A percentile compares a stretch with the other conserved stretches of the same genome.
phyloP scores from a whole-genome alignment of 768 basidiomycete species.

The Collybia sordida region DNA sequence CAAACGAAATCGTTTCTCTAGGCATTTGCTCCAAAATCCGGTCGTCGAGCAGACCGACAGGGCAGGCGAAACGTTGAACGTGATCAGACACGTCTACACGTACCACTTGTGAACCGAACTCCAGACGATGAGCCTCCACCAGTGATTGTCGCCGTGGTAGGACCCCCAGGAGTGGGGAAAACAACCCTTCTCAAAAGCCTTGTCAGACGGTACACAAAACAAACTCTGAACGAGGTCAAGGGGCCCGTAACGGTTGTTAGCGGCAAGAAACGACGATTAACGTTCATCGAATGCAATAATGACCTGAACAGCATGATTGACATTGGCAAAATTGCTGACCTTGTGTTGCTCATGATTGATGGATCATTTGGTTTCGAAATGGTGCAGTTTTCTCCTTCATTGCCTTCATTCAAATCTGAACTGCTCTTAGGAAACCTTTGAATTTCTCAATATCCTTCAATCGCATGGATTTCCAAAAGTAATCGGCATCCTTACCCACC shows the following conservation, averaged over 20 bases:
- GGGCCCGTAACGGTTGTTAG: constrained; percentile 95
- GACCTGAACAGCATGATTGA: constrained; percentile 99
- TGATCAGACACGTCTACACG: constrained; percentile 93
- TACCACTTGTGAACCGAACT: constrained; percentile 92
- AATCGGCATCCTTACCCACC: constrained; percentile 92
- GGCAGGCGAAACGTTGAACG: constrained; percentile 89
- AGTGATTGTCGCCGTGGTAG: constrained; percentile 91
- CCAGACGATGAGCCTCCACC: constrained; percentile 92
- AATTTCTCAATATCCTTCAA: constrained; percentile 96
- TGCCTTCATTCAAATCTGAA: background rate
- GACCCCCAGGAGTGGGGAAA: constrained; percentile 96
- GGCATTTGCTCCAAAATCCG: constrained; percentile 95
- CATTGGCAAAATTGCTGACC: constrained; percentile 93
- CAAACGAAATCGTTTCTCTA: constrained; percentile 20
- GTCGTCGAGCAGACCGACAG: constrained; percentile 83
- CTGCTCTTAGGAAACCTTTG: constrained; percentile 85
- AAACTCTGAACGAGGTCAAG: constrained; percentile 83
- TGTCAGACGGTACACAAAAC: constrained; percentile 90
- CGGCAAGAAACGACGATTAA: constrained; percentile 91
- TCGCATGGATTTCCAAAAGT: constrained; percentile 98
- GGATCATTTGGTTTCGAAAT: constrained; percentile 98
- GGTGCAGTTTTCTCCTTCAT: constrained; percentile 48
- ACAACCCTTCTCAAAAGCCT: constrained; percentile 91
- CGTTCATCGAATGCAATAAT: constrained; percentile 96
- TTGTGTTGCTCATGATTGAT: constrained; percentile 96